Evolutionary conservation across 345 rosid genomes (phyloP).

Genomic region (Schrenkiella parvula): DNA sequence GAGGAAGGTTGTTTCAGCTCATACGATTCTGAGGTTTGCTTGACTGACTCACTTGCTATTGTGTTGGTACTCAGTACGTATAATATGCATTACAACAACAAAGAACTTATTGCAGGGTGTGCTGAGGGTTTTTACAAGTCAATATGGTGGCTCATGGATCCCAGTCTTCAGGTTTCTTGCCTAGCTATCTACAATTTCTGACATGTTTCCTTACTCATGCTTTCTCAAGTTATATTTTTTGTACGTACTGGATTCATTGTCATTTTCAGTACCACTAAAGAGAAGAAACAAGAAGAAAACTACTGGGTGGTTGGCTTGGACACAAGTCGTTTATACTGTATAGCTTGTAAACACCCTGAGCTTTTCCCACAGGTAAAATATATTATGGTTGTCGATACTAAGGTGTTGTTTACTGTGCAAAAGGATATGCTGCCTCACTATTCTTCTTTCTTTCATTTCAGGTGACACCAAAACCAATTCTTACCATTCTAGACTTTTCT

Average conservation of each 20-base stretch:
- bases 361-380: slow-evolving; percentile 67
- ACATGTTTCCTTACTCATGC: neutral
- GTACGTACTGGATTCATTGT: slow-evolving; percentile 1
- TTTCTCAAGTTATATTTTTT: neutral
- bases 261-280: slow-evolving; percentile 54
- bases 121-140: slow-evolving; percentile 61
- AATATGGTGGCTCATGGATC: slow-evolving; percentile 91
- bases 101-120: slow-evolving; percentile 51
- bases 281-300: slow-evolving; percentile 65
- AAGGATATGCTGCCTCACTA: slow-evolving; percentile 7
- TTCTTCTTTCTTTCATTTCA: slow-evolving; percentile 31
- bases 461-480: slow-evolving; percentile 91
- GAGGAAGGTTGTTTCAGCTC: slow-evolving; percentile 86
- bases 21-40: slow-evolving; percentile 77
- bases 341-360: slow-evolving; percentile 68
- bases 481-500: slow-evolving; percentile 59
- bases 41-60: neutral
- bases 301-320: slow-evolving; percentile 90
- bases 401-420: neutral
- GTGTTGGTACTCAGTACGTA: neutral
- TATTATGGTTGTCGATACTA: neutral
- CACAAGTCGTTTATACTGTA: slow-evolving; percentile 59
- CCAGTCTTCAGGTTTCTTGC: slow-evolving; percentile 80
- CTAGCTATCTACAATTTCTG: slow-evolving; percentile 15
- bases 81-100: slow-evolving; percentile 3